Conservation (phyloP, 352 stramenopile species). For the Peronospora farinosa region DNA sequence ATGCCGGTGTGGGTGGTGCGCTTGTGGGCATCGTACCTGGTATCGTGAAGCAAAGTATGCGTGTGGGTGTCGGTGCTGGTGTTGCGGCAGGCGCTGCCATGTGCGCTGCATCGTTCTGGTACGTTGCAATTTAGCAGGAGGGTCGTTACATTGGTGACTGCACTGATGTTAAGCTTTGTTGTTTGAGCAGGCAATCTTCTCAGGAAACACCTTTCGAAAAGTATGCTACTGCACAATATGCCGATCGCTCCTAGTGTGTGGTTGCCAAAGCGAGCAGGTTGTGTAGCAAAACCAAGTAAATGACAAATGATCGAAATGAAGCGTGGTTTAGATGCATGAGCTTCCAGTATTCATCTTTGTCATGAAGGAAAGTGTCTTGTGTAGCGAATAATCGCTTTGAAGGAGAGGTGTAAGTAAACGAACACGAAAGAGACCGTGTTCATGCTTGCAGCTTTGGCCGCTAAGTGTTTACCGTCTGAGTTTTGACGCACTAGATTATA, state of each 20-base stretch:
- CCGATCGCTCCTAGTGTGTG: constrained; percentile 38
- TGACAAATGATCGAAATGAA: constrained; percentile 4
- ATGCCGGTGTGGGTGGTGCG: constrained; percentile 57
- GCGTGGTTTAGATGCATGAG: background rate
- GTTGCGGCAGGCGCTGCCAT: constrained; percentile 41
- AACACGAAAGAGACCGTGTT: too few species aligned
- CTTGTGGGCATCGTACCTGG: constrained; percentile 61
- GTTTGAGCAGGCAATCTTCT: constrained; percentile 31
- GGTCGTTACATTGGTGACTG: background rate
- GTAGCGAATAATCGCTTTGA: too few species aligned
- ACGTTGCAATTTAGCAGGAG: constrained; percentile 6
- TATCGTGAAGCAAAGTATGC: constrained; percentile 73
- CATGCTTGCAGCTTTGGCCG: too few species aligned
- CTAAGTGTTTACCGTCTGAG: too few species aligned
- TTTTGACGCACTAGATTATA: too few species aligned
- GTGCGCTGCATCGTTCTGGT: constrained; percentile 65
- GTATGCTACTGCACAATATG: constrained; percentile 44
- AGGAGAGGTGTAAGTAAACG: too few species aligned
- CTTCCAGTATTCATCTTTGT: constrained; percentile 1
- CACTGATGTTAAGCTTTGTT: constrained; percentile 7
- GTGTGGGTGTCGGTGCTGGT: constrained; percentile 45
- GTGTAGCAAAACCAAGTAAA: constrained; percentile 14
- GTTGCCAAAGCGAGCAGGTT: constrained; percentile 3
- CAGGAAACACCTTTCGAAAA: constrained; percentile 60
- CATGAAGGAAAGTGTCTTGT: too few species aligned